phyloP scores from a whole-genome alignment of 768 basidiomycete genomes.

The Agrocybe praecox region DNA sequence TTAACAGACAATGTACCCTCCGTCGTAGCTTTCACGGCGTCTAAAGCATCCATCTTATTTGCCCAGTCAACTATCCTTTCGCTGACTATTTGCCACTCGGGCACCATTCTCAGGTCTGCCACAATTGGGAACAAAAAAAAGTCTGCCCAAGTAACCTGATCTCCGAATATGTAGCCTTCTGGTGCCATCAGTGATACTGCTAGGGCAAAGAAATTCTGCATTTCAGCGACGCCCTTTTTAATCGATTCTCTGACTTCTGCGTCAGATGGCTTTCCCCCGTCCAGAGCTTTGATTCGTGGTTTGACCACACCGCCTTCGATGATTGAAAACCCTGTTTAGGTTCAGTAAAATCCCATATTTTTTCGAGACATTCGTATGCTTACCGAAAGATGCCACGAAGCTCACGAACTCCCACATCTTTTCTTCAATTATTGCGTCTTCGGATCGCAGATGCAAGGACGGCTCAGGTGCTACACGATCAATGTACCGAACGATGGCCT shows the following conservation, averaged over 20 bases:
- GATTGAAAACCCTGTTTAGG: constrained; percentile 27
- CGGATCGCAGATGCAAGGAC: constrained; percentile 20
- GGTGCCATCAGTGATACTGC: constrained; percentile 28
- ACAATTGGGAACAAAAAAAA: constrained; percentile 34
- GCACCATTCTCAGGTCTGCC: constrained; percentile 28
- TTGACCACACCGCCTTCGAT: constrained; percentile 32
- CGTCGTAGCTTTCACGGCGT: constrained; percentile 25
- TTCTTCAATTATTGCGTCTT: constrained; percentile 23
- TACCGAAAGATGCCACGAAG: constrained; percentile 30
- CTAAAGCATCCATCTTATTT: constrained; percentile 26
- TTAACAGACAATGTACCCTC: constrained; percentile 29
- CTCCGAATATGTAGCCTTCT: constrained; percentile 27
- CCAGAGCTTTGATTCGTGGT: constrained; percentile 27
- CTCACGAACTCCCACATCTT: constrained; percentile 38
- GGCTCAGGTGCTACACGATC: constrained; percentile 31
- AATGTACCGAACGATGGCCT: constrained; percentile 33
- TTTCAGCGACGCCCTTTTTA: constrained; percentile 18
- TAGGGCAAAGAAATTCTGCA: constrained; percentile 23
- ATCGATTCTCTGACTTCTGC: constrained; percentile 21
- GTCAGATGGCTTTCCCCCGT: constrained; percentile 25
- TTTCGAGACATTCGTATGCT: constrained; percentile 4
- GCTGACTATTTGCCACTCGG: constrained; percentile 28
- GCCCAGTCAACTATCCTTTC: constrained; percentile 24
- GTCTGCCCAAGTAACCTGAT: constrained; percentile 32
- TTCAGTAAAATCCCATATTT: no score